These are phyloP conservation scores for Schizothecium vesticola DNA, from an alignment of 495 filamentous ascomycete genomes.

Conservation along the genomic window DNA sequence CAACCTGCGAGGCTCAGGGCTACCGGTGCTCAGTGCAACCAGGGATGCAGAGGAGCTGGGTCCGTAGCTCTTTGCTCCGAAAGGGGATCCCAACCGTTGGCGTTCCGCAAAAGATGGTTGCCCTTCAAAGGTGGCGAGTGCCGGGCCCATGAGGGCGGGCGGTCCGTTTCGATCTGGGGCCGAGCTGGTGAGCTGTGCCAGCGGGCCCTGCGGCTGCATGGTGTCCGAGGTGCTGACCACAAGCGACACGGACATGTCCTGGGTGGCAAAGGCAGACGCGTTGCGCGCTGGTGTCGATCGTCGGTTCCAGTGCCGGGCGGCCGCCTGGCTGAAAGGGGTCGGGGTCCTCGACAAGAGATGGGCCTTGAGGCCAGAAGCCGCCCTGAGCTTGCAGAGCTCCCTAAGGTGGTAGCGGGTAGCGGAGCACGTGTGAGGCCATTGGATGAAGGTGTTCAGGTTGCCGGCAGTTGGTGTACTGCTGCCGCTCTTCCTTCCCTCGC, in stretches of 20 bases:
- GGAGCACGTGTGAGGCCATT: slow-evolving; percentile 79
- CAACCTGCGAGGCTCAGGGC: slow-evolving; percentile 31
- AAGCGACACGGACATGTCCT: slow-evolving; percentile 82
- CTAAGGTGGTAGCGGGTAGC: slow-evolving; percentile 78
- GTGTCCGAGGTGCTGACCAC: slow-evolving; percentile 71
- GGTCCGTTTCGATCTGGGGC: slow-evolving; percentile 13
- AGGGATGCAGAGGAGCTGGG: slow-evolving; percentile 45
- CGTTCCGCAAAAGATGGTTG: slow-evolving; percentile 29
- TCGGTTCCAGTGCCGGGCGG: slow-evolving; percentile 43
- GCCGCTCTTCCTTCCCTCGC: slow-evolving; percentile 45
- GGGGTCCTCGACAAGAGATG: slow-evolving; percentile 64
- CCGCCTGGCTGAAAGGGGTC: slow-evolving; percentile 60
- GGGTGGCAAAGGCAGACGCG: slow-evolving; percentile 50
- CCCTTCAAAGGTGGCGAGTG: slow-evolving; percentile 17
- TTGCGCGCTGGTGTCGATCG: slow-evolving; percentile 33
- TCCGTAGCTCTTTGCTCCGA: slow-evolving; percentile 50
- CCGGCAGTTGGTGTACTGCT: slow-evolving; percentile 61
- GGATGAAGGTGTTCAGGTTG: slow-evolving; percentile 36
- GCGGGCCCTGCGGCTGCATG: slow-evolving; percentile 66
- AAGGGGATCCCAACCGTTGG: slow-evolving; percentile 55
- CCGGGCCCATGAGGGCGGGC: slow-evolving; percentile 1
- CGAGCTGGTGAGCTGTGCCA: slow-evolving; percentile 54
- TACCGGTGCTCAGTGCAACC: slow-evolving; percentile 25
- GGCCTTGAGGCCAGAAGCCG: slow-evolving; percentile 60
- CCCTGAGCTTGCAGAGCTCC: slow-evolving; percentile 72